Conservation (phyloP, 2,329 filamentous ascomycete species). For the Aquanectria penicillioides region DNA sequence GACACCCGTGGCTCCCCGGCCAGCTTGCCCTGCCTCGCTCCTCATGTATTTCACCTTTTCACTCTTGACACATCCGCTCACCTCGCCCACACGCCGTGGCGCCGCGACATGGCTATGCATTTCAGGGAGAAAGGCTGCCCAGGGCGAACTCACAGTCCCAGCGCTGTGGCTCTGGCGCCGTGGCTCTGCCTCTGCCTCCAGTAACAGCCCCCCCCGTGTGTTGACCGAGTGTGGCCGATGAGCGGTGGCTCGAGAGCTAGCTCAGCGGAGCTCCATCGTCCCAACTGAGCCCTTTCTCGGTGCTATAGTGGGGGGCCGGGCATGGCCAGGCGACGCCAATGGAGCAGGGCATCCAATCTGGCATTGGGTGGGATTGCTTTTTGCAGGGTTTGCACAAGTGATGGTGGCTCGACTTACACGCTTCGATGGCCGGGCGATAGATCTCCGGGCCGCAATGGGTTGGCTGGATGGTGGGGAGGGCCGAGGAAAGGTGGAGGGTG, state of each 20-base stretch:
- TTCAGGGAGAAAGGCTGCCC: too few species aligned
- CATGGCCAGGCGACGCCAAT: slow-evolving; percentile 26
- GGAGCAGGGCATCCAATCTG: too few species aligned
- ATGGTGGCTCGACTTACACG: slow-evolving; percentile 38
- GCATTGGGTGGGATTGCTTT: slow-evolving; percentile 36
- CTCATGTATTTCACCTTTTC: not conserved
- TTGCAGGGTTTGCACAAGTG: slow-evolving; percentile 26
- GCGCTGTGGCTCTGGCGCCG: not conserved
- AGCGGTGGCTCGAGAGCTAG: slow-evolving; percentile 34
- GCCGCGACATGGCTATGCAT: too few species aligned
- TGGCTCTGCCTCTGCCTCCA: too few species aligned
- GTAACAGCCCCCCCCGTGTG: too few species aligned
- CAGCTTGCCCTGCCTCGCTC: slow-evolving; percentile 25
- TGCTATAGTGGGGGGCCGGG: slow-evolving; percentile 40
- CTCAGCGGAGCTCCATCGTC: slow-evolving; percentile 33
- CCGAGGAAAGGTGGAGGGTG: slow-evolving; percentile 25
- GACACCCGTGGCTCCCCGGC: slow-evolving; percentile 36
- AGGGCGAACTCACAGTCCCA: not conserved
- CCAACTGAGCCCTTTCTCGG: slow-evolving; percentile 35
- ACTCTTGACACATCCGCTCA: slow-evolving; percentile 26
- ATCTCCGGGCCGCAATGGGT: slow-evolving; percentile 28
- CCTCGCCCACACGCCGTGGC: too few species aligned
- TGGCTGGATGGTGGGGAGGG: not conserved
- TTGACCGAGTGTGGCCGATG: not conserved
- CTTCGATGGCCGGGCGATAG: slow-evolving; percentile 34